Percentiles rank a stretch among this genome's conserved stretches.
phyloP scores from a whole-genome alignment of 1,284 basidiomycete genomes.

The Ceratobasidium sp. region DNA sequence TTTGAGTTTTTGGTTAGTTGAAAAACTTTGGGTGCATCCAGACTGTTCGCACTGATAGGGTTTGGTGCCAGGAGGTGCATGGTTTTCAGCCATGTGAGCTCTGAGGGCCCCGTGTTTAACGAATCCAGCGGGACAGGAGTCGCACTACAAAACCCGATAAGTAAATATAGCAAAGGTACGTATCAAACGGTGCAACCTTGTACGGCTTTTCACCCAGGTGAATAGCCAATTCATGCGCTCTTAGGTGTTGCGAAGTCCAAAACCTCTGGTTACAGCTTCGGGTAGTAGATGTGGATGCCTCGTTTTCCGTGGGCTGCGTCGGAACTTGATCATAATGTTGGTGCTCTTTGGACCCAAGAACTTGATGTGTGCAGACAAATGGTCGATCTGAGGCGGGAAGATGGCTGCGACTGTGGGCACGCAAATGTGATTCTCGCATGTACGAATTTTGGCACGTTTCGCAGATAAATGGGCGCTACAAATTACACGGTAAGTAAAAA shows the following conservation, averaged over 20 bases:
- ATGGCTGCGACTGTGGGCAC: slow-evolving; percentile 84
- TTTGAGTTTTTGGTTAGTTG: slow-evolving; percentile 78
- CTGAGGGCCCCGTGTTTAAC: slow-evolving; percentile 83
- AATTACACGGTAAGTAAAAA: background rate
- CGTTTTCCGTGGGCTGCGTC: background rate
- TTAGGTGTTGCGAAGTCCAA: slow-evolving; percentile 90
- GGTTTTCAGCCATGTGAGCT: slow-evolving; percentile 71
- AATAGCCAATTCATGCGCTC: slow-evolving; percentile 72
- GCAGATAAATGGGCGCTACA: slow-evolving; percentile 83
- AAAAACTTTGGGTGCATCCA: slow-evolving; percentile 79
- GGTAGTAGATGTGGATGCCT: background rate
- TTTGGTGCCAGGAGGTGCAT: slow-evolving; percentile 81
- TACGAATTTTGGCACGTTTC: slow-evolving; percentile 79
- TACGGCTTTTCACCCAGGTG: slow-evolving; percentile 64
- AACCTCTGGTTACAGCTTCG: slow-evolving; percentile 77
- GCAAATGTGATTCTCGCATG: slow-evolving; percentile 83
- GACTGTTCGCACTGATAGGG: slow-evolving; percentile 75
- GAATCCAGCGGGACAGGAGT: slow-evolving; percentile 74
- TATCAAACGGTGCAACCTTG: slow-evolving; percentile 52
- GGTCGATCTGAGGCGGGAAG: slow-evolving; percentile 70
- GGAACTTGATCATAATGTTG: background rate
- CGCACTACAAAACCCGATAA: background rate
- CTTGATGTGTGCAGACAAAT: slow-evolving; percentile 65
- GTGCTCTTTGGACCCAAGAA: background rate
- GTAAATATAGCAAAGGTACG: background rate